Evolutionary conservation across 73 alveolate species (phyloP), one percentile per base, ranked within the genome.

Genomic region (Stentor coeruleus): DNA sequence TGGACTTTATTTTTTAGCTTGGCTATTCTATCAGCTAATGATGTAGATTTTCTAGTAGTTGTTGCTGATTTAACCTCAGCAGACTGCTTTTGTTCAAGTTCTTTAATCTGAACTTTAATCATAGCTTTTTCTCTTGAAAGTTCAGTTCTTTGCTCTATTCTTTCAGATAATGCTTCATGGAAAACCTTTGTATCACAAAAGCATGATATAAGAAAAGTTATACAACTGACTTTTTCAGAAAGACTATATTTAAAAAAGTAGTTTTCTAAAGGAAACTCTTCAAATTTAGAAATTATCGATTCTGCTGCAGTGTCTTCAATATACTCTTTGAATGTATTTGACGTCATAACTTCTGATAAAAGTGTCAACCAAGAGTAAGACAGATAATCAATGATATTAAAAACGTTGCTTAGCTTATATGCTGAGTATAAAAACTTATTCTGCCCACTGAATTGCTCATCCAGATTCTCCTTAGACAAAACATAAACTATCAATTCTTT

Each of bases 111-210:
- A n/a, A 40, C 81, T 59, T 89, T 85, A 37, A 87, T 77, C 1
- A 85, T 91, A 74, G 74, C 74, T 59, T 89, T 89, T 81, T 89
- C 85, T 42, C 77, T 85, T 60, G 86, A 39, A 76, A 80, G 82
- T 28, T 79, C 73, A 26, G 86, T 59, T 74, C 82, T 89, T 75
- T 89, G 88, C 66, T 89, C 90, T 20, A 89, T 59, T 39, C 95
- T 80, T 30, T 80, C 76, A 31, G 57, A 66, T 30, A 89, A 39
- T 26, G 66, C 73, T 14, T 60, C 85, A 74, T 89, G 49, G 76
- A 83, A 85, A 15, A 37, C 75, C 37, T 85, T 83, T n/a, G 81
- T 40, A 76, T 85, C 91, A 39, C 59, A 81, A 11, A 85, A 41
- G 42, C 87, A 72, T 37, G 79, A 82, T 36, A 85, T 81, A 11